Evolutionary conservation across 768 basidiomycete genomes (phyloP).

Genomic region (Kwoniella mangroviensis): DNA sequence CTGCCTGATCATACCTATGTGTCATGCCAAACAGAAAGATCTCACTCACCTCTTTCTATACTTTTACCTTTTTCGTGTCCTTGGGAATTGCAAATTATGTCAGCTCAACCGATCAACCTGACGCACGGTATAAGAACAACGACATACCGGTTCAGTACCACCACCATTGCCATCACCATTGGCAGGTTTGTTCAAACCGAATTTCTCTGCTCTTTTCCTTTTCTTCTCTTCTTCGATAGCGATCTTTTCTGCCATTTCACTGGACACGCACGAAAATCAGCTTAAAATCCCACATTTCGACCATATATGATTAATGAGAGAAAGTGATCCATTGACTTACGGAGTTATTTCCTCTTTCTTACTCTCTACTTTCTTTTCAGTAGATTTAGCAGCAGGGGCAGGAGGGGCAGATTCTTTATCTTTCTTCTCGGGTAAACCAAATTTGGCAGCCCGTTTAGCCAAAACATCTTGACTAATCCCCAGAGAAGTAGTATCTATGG

Average conservation of each 20-base stretch:
- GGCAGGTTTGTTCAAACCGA: constrained; percentile 35
- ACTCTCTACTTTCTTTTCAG: constrained; percentile 13
- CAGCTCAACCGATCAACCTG: neutral
- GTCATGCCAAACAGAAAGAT: neutral
- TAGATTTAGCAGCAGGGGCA: neutral
- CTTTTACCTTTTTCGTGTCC: constrained; percentile 49
- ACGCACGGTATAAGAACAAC: neutral
- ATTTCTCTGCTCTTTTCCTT: constrained; percentile 53
- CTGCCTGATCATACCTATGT: neutral
- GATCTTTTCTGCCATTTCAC: constrained; percentile 46
- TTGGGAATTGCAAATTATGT: neutral
- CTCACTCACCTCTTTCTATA: constrained; percentile 38
- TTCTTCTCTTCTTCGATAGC: constrained; percentile 55
- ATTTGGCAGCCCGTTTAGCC: constrained; percentile 49
- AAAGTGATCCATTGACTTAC: constrained; percentile 29
- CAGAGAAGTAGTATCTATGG: constrained; percentile 31
- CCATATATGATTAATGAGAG: neutral
- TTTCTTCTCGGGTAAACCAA: constrained; percentile 48
- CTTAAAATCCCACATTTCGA: no score
- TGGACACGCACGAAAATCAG: no score
- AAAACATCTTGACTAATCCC: constrained; percentile 47
- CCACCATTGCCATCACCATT: constrained; percentile 2
- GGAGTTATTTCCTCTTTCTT: constrained; percentile 37
- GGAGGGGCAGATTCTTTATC: constrained; percentile 16
- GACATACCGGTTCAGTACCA: constrained; percentile 34